phyloP scores from a whole-genome alignment of 305 asterid species.

The Fraxinus albicans region DNA sequence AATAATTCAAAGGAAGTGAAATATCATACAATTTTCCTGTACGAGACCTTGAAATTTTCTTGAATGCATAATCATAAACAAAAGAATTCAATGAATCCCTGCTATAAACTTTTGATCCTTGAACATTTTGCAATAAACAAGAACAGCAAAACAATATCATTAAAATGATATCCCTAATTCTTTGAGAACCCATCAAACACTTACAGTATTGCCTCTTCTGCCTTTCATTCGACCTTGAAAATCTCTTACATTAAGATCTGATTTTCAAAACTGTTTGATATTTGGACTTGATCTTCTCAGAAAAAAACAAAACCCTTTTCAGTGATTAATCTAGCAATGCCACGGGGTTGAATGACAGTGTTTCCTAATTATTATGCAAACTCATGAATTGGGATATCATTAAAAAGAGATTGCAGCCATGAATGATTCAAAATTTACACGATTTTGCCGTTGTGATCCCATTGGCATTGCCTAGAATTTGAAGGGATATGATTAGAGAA shows the following conservation, averaged over 20 bases:
- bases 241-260: neutral
- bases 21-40: conserved; percentile 57
- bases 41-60: conserved; percentile 23
- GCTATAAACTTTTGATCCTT: conserved; percentile 24
- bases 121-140: conserved; percentile 19
- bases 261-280: conserved; percentile 1
- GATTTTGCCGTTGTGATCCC: conserved; percentile 27
- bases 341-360: neutral
- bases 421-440: conserved; percentile 23
- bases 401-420: conserved; percentile 16
- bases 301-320: neutral
- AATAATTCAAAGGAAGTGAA: conserved; percentile 50
- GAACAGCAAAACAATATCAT: conserved; percentile 23
- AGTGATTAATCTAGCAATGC: neutral
- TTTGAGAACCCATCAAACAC: conserved; percentile 56
- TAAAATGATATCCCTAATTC: conserved; percentile 29
- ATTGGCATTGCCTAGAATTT: conserved; percentile 33
- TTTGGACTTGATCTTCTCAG: conserved; percentile 1
- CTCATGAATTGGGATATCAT: neutral
- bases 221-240: conserved; percentile 17
- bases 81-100: conserved; percentile 49
- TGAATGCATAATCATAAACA: conserved; percentile 44
- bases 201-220: conserved; percentile 23
- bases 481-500: conserved; percentile 29
- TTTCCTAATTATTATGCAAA: neutral